These are phyloP conservation scores for Bipolaris bicolor DNA, from an alignment of 2,329 filamentous ascomycete genomes.

Conservation along the genomic window DNA sequence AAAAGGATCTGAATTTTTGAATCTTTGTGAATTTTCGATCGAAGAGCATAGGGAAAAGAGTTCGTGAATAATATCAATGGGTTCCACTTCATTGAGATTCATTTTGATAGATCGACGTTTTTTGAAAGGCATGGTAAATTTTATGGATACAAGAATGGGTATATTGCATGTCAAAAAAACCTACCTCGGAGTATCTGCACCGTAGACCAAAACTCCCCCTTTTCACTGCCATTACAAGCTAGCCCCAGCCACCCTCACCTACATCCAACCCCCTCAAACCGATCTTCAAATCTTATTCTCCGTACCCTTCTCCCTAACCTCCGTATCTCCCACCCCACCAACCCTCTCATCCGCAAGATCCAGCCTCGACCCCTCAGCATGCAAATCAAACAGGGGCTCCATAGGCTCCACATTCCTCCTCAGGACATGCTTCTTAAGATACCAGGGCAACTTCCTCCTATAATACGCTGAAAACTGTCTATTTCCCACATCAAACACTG, in stretches of 20 bases:
- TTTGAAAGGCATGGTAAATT: too few species aligned
- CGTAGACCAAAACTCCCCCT: not conserved
- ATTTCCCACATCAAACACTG: conserved; percentile 41
- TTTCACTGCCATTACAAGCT: too few species aligned
- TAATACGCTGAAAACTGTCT: conserved; percentile 33
- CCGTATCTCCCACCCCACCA: not conserved
- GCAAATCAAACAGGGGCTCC: conserved; percentile 32
- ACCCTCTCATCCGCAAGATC: conserved; percentile 6
- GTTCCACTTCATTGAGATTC: too few species aligned
- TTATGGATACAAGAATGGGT: too few species aligned
- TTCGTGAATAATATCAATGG: too few species aligned
- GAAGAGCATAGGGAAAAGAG: too few species aligned
- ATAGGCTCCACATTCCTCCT: conserved; percentile 36
- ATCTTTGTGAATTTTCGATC: too few species aligned
- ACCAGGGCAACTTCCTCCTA: conserved; percentile 45
- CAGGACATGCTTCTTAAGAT: conserved; percentile 44
- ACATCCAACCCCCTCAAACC: not conserved
- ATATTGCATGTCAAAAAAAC: not conserved
- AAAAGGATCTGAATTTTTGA: too few species aligned
- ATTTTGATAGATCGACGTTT: too few species aligned
- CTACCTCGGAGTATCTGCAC: not conserved
- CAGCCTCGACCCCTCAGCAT: conserved; percentile 17
- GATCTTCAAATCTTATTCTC: not conserved
- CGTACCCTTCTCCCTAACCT: conserved; percentile 15
- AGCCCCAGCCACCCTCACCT: not conserved